These are phyloP conservation scores for Podospora fimiseda DNA, from an alignment of 495 filamentous ascomycete genomes.

Conservation along the genomic window DNA sequence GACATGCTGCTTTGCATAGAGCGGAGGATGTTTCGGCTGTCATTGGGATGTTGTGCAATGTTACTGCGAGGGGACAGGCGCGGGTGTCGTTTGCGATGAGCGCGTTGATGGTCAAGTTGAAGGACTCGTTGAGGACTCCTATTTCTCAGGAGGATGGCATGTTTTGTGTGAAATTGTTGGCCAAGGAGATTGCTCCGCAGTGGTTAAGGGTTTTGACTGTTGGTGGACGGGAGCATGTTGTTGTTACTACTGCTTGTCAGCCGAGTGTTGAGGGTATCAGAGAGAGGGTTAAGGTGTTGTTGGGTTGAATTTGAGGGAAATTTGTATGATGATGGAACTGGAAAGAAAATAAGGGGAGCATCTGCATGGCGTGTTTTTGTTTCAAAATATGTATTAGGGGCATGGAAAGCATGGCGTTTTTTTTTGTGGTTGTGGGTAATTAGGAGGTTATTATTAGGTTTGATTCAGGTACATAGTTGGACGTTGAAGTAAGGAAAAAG, in stretches of 20 bases:
- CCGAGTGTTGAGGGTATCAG: constrained; percentile 37
- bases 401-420: neutral
- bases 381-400: too few species aligned
- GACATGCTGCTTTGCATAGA: constrained; percentile 53
- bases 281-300: constrained; percentile 35
- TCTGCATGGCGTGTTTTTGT: too few species aligned
- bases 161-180: constrained; percentile 50
- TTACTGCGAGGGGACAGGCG: constrained; percentile 28
- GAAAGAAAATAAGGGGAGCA: neutral
- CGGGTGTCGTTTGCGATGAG: constrained; percentile 55
- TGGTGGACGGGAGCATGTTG: constrained; percentile 51
- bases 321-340: neutral
- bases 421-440: neutral
- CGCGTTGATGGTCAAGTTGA: constrained; percentile 50
- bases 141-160: constrained; percentile 54
- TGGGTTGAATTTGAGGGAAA: constrained; percentile 16
- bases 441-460: neutral
- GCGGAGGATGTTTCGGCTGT: constrained; percentile 55
- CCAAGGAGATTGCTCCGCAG: constrained; percentile 52
- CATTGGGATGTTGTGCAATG: constrained; percentile 50
- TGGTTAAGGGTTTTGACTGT: constrained; percentile 55
- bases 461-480: too few species aligned
- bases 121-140: constrained; percentile 55
- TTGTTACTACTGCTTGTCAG: constrained; percentile 43
- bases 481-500: neutral